Conservation (phyloP, 2,329 filamentous ascomycete species). For the Paecilomyces niveus region DNA sequence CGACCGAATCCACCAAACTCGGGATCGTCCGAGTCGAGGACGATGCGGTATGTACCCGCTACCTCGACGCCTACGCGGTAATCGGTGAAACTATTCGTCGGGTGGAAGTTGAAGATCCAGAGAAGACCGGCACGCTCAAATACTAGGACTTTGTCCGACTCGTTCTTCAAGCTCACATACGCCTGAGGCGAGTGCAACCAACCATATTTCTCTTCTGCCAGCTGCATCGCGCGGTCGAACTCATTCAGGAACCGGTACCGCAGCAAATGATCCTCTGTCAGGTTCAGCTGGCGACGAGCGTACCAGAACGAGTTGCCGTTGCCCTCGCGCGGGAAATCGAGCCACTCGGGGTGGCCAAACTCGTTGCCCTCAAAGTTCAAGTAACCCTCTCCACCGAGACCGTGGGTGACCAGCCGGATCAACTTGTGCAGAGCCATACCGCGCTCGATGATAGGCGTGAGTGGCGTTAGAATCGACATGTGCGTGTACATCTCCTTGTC, state of each 20-base stretch:
- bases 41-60: conserved; percentile 76
- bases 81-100: conserved; percentile 75
- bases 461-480: conserved; percentile 80
- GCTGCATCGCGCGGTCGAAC: conserved; percentile 89
- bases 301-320: conserved; percentile 94
- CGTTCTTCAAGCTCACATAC: conserved; percentile 89
- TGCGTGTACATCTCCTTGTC: conserved; percentile 97
- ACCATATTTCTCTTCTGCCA: conserved; percentile 77
- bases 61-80: conserved; percentile 85
- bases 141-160: conserved; percentile 87
- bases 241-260: conserved; percentile 89
- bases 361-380: conserved; percentile 99
- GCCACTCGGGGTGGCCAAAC: conserved; percentile 97
- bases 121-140: conserved; percentile 87
- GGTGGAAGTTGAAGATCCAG: conserved; percentile 96
- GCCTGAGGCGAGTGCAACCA: conserved; percentile 84
- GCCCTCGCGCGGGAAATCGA: conserved; percentile 91
- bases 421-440: conserved; percentile 94
- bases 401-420: conserved; percentile 89
- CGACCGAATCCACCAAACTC: conserved; percentile 74
- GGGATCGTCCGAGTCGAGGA: conserved; percentile 72
- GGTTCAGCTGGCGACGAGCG: conserved; percentile 84
- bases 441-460: conserved; percentile 82
- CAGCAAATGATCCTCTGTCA: conserved; percentile 76
- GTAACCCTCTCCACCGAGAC: conserved; percentile 88